Evolutionary conservation across 257 asterid species (phyloP).

Genomic region (Cynanchum wilfordii): DNA sequence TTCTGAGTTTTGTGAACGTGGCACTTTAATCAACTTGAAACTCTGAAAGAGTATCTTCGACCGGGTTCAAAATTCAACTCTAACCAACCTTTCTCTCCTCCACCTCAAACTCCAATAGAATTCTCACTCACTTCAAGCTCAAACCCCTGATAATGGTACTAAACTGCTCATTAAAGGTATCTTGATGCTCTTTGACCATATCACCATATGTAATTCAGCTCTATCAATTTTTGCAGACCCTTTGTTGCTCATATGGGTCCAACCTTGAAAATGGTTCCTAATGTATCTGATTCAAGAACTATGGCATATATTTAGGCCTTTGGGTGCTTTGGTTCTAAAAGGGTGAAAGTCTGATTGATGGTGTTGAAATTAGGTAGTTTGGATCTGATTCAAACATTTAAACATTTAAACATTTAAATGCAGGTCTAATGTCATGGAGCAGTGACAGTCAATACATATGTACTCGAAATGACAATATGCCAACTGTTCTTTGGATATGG

Average conservation of each 20-base stretch:
- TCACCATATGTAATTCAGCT: conserved; percentile 31
- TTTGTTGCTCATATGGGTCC: conserved; percentile 30
- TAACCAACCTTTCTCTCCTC: not conserved
- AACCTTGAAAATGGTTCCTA: conserved; percentile 32
- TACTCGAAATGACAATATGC: conserved; percentile 95
- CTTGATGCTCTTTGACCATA: conserved; percentile 36
- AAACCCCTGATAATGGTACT: conserved; percentile 3
- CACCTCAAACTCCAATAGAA: not conserved
- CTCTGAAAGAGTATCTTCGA: no score
- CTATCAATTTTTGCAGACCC: conserved; percentile 39
- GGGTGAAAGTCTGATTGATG: not conserved
- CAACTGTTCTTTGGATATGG: conserved; percentile 96
- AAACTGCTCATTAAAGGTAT: conserved; percentile 31
- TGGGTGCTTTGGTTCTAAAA: conserved; percentile 30
- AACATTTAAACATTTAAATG: not conserved
- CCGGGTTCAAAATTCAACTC: not conserved
- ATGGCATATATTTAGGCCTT: conserved; percentile 29
- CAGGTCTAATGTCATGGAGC: conserved; percentile 98
- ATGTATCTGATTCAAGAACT: conserved; percentile 29
- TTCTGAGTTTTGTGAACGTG: no score
- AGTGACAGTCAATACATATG: conserved; percentile 74
- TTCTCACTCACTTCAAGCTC: not conserved
- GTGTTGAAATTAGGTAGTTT: not conserved
- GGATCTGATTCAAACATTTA: not conserved
- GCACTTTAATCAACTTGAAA: no score